Evolutionary conservation across 2,329 filamentous ascomycete genomes (phyloP).

Genomic region (Botrytis squamosa): DNA sequence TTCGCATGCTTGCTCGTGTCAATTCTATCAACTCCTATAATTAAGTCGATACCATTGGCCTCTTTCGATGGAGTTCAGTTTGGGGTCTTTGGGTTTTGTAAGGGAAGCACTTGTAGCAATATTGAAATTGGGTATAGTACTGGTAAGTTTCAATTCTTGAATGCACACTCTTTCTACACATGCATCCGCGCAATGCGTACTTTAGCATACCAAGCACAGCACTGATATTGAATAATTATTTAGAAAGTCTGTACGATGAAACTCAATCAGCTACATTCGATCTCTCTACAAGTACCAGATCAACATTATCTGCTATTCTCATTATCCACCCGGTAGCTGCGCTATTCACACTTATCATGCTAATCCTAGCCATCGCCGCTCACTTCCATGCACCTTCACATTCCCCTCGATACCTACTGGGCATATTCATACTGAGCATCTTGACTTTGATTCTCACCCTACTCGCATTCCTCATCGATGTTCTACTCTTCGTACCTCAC

Average conservation of each 20-base stretch:
- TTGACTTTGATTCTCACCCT: constrained; percentile 81
- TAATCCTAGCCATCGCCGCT: constrained; percentile 73
- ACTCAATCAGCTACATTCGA: constrained; percentile 49
- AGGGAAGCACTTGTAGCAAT: constrained; percentile 61
- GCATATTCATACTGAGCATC: constrained; percentile 81
- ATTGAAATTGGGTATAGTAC: constrained; percentile 84
- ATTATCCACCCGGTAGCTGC: constrained; percentile 92
- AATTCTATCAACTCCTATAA: constrained; percentile 86
- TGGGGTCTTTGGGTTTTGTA: constrained; percentile 91
- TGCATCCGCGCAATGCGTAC: constrained; percentile 5
- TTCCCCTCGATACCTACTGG: constrained; percentile 83
- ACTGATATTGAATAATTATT: constrained; percentile 7
- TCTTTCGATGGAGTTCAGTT: constrained; percentile 75
- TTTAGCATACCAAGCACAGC: background rate
- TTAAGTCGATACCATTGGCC: constrained; percentile 80
- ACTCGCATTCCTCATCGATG: constrained; percentile 87
- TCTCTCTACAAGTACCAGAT: constrained; percentile 52
- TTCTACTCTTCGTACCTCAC: constrained; percentile 91
- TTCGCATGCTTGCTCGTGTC: constrained; percentile 84
- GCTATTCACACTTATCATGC: constrained; percentile 79
- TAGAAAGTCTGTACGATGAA: constrained; percentile 34
- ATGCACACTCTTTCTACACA: background rate
- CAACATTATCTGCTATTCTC: constrained; percentile 78
- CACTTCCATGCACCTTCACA: constrained; percentile 88
- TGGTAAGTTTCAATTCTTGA: constrained; percentile 49